Evolutionary conservation across 257 asterid genomes (phyloP), one percentile per base, ranked within the genome.

Genomic region (Nicotiana undulata): DNA sequence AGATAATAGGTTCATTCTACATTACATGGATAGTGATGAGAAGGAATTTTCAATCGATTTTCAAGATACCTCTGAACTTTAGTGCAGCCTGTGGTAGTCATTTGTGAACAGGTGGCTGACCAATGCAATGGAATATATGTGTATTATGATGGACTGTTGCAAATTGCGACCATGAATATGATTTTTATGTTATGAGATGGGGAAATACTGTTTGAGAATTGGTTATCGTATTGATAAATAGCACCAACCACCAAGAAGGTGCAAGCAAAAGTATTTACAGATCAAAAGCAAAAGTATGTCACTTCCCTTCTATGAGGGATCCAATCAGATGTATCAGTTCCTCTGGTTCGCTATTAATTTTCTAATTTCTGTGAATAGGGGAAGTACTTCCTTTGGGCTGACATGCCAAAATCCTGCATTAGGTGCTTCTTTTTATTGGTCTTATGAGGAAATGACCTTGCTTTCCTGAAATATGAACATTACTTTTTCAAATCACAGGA

Each of bases 1-100:
- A 32, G 89, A 88, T 76, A 72, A 82, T 40, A 79, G 37, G 75
- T 59, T 58, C 15, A 24, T 58, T 22, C 64, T 65, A 9, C 16
- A 18, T 15, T 76, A 31, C 49, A 60, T 76, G 68, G 67, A 82
- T 7, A n/a, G 46, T 10, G 67, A 81, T 65, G 78, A 82, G 49
- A 46, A 55, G 49, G 46, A 82, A 26, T 6, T 64, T 61, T 80
- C 59, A 55, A 16, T 10, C 22, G 80, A 70, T 58, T 51, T 64
- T 22, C 29, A 0, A 64, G 49, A 29, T 28, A 49, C 61, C 61
- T 74, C 79, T 26, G 17, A 49, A 49, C 61, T 74, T 65, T 37
- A 31, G 26, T 63, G 24, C 24, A 31, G 74, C 7, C 0, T 65
- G 74, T 17, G 24, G 51, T 29, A 65, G 51, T 65, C 74, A 65